Base-by-base conservation (phyloP, 169 alveolate species). In the Eimeria sp. region DNA sequence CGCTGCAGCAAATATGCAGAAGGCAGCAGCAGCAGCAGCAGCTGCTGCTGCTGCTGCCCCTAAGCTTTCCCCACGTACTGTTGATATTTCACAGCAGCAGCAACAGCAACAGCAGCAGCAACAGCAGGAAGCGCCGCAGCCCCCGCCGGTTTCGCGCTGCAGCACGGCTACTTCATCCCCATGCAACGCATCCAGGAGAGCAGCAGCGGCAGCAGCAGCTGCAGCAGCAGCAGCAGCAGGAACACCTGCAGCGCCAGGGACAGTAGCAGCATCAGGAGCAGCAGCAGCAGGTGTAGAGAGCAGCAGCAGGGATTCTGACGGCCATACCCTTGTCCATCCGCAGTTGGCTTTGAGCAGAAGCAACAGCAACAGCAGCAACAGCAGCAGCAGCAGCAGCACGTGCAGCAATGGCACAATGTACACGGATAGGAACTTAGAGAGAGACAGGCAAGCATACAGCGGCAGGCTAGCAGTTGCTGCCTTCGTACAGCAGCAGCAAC, bases 41-140 rank as follows among this genome's bases (percentile, higher is more conserved):
- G 47, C 82, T n/a, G 89, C 89, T 11, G 89, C 89, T 54, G 10
- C 61, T 11, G 61, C 20, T 54, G 61, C 61, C 16, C 61, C 49
- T 10, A 30, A 22, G 4, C 61, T 54, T 0, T 14, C 61, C 1
- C 16, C 61, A 54, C 61, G 61, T 54, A 54, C 61, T 0, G 4
- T 14, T 54, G 61, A 54, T 14, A 14, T 14, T 54, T 14, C 61
- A 34, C 89, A 82, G 89, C 89, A 49, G 89, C 89, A 80, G 70
- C 89, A 51, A 49, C 89, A 82, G 72, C 89, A 82, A 73, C 89
- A 51, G 72, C 89, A 82, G 89, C 89, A 47, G 25, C 89, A 82
- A 73, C 89, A 82, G 72, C 89, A 82, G 89, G 89, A 82, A 51
- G 57, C 45, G 45, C 51, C 72, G 49, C 65, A 82, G 20, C 65